Conservation (phyloP, 495 filamentous ascomycete genomes). For the Penicillium manginii region DNA sequence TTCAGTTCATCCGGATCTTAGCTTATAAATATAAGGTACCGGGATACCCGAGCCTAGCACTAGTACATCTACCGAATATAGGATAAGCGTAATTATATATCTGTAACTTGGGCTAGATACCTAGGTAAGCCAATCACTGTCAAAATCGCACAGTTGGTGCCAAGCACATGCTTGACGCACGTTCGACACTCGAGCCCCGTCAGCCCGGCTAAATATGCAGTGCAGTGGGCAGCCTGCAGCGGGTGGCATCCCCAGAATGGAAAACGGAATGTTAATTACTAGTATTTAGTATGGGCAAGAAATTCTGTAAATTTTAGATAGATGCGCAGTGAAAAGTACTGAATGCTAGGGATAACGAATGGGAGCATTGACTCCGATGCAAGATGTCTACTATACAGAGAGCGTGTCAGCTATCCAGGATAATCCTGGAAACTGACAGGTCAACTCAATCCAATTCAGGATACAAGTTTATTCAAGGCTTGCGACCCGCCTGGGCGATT, state of each 20-base stretch:
- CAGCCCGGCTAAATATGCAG: background rate
- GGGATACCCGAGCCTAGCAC: no score
- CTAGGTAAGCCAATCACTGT: background rate
- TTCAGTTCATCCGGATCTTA: no score
- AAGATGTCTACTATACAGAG: constrained; percentile 2
- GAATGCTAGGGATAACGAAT: background rate
- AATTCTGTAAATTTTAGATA: no score
- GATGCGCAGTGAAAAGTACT: background rate
- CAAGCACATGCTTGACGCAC: background rate
- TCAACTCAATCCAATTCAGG: background rate
- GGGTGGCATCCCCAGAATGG: no score
- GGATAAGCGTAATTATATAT: no score
- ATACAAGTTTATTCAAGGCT: constrained; percentile 9
- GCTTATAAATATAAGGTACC: no score
- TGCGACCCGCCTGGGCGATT: constrained; percentile 37
- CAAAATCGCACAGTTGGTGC: background rate
- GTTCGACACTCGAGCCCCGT: background rate
- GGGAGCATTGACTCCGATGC: background rate
- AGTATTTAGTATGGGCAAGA: no score
- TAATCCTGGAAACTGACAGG: no score
- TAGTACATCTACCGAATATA: no score
- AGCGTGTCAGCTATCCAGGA: background rate
- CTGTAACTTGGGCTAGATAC: no score
- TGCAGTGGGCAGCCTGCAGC: background rate
- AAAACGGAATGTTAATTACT: no score